phyloP scores from a whole-genome alignment of 176 grass and related monocot species.

The Metroxylon sagu region DNA sequence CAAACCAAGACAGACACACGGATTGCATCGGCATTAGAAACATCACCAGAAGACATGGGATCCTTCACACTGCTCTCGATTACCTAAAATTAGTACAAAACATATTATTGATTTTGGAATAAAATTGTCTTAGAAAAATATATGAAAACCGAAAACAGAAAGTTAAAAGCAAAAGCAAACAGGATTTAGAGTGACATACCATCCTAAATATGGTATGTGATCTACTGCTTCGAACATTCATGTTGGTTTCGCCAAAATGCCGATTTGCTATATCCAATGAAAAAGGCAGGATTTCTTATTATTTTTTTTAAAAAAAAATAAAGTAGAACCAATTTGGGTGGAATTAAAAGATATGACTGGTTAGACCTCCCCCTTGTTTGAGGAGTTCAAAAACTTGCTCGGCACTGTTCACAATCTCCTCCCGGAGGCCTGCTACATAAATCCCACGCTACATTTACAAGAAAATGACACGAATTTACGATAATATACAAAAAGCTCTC shows the following conservation, averaged over 20 bases:
- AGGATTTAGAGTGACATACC: slow-evolving; percentile 37
- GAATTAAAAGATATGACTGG: background rate
- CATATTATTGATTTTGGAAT: background rate
- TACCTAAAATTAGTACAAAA: slow-evolving; percentile 33
- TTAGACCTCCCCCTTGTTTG: slow-evolving; percentile 65
- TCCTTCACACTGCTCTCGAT: slow-evolving; percentile 81
- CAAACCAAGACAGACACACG: slow-evolving; percentile 82
- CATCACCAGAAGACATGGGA: slow-evolving; percentile 26
- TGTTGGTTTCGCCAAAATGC: slow-evolving; percentile 96
- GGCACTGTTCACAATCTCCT: slow-evolving; percentile 72
- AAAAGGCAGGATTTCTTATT: background rate
- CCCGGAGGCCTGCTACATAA: slow-evolving; percentile 63
- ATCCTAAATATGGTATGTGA: slow-evolving; percentile 95
- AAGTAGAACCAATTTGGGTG: background rate
- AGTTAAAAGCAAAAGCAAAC: slow-evolving; percentile 4
- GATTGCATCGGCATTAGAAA: slow-evolving; percentile 38
- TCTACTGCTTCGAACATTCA: slow-evolving; percentile 73
- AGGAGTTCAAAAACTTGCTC: slow-evolving; percentile 84
- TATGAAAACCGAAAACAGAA: background rate
- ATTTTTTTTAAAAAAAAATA: slow-evolving; percentile 5
- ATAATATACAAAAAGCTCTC: too few species aligned
- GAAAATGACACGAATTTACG: background rate
- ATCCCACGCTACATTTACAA: slow-evolving; percentile 54
- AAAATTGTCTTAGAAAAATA: too few species aligned
- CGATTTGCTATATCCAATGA: slow-evolving; percentile 38